These are phyloP conservation scores for Colletotrichum eremochloae DNA, from an alignment of 2,329 filamentous ascomycete genomes.

Conservation along the genomic window DNA sequence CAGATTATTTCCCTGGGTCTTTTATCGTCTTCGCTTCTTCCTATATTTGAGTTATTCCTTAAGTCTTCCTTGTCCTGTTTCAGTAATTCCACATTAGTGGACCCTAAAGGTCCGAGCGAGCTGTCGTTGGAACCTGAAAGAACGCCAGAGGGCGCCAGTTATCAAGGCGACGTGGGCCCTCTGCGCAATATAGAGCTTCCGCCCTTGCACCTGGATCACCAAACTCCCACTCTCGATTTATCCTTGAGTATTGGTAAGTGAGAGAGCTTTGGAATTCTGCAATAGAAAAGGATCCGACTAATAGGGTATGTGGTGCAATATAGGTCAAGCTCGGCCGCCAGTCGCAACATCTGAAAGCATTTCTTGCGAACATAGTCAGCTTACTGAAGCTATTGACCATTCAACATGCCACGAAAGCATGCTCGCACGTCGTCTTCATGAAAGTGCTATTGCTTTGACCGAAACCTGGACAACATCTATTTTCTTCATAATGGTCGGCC, in stretches of 20 bases:
- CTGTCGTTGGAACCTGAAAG: neutral
- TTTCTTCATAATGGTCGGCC: neutral
- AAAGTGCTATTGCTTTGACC: neutral
- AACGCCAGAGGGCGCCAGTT: neutral
- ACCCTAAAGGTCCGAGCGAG: neutral
- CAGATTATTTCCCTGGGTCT: conserved; percentile 20
- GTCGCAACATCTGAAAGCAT: neutral
- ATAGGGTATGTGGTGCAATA: neutral
- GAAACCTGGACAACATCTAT: neutral
- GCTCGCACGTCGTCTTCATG: neutral
- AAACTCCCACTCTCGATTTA: too few species aligned
- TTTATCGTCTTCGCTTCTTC: neutral
- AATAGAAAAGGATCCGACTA: neutral
- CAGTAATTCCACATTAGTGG: too few species aligned
- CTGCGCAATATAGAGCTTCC: too few species aligned
- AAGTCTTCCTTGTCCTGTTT: neutral
- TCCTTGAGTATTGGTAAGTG: neutral
- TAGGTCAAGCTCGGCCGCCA: neutral
- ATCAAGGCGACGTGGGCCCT: neutral
- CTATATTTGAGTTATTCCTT: neutral
- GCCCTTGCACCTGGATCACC: too few species aligned
- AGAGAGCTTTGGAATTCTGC: too few species aligned
- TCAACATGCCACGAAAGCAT: neutral
- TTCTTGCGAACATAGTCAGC: neutral
- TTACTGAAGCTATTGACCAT: neutral